phyloP scores from a whole-genome alignment of 2,329 filamentous ascomycete genomes.

The Blastomyces silverae region DNA sequence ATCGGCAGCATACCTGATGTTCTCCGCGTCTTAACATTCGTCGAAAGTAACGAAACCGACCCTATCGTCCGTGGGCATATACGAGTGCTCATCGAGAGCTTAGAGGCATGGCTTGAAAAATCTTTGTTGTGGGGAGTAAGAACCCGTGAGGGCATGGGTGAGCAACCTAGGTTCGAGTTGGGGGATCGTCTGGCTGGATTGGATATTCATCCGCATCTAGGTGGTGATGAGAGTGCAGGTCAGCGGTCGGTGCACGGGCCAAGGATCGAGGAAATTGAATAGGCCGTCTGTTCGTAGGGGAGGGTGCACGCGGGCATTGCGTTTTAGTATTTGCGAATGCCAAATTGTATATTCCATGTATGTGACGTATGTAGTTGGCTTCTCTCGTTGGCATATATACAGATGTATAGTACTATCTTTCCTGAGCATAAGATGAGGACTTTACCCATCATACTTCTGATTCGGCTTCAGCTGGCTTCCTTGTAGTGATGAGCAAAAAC shows the following conservation, averaged over 20 bases:
- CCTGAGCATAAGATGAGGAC: not conserved
- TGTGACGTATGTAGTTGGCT: not conserved
- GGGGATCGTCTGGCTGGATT: constrained; percentile 37
- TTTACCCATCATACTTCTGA: not conserved
- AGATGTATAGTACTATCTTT: not conserved
- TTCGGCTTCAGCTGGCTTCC: not conserved
- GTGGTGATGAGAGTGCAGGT: constrained; percentile 14
- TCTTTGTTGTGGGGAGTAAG: constrained; percentile 37
- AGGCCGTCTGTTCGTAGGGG: not conserved
- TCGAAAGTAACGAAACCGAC: constrained; percentile 37
- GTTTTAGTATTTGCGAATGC: not conserved
- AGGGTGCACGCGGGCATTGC: not conserved
- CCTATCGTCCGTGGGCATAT: constrained; percentile 37
- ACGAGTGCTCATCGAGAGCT: constrained; percentile 36
- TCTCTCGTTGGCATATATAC: not conserved
- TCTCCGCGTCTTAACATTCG: constrained; percentile 33
- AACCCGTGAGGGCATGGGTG: constrained; percentile 21
- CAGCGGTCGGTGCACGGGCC: constrained; percentile 26
- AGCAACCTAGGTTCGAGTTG: constrained; percentile 29
- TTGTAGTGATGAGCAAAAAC: not conserved
- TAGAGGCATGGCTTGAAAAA: constrained; percentile 42
- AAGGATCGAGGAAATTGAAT: constrained; percentile 42
- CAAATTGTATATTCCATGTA: not conserved
- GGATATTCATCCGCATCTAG: constrained; percentile 30
- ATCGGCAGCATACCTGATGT: constrained; percentile 39